Evolutionary conservation across 106 monocot genomes (phyloP).

Genomic region (Narthecium ossifragum): DNA sequence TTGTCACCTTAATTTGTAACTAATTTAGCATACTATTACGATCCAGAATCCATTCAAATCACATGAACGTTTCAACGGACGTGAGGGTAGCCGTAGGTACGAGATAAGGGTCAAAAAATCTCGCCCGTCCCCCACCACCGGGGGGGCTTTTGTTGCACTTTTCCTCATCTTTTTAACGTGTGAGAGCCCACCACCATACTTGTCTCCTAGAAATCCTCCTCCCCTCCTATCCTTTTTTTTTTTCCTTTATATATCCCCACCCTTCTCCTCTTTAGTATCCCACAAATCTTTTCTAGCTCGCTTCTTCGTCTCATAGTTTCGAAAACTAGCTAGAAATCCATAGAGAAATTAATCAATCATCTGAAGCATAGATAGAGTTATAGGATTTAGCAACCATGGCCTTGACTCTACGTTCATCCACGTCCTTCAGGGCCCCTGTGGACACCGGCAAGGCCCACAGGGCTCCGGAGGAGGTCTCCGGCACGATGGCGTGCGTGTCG

Average conservation of each 20-base stretch:
- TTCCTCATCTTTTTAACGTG: background rate
- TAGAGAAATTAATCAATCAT: background rate
- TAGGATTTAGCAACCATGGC: too few relatives aligned
- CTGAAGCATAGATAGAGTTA: too few relatives aligned
- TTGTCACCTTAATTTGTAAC: background rate
- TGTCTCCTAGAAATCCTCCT: background rate
- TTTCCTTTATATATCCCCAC: too few relatives aligned
- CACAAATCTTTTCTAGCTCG: background rate
- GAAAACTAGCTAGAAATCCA: background rate
- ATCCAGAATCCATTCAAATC: background rate
- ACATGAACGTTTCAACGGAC: background rate
- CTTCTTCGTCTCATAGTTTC: background rate
- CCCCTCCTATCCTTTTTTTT: background rate
- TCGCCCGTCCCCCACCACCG: too few relatives aligned
- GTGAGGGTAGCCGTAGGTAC: background rate
- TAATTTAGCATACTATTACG: background rate
- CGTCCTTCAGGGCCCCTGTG: slow-evolving; percentile 9
- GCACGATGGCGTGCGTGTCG: background rate
- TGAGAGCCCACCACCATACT: background rate
- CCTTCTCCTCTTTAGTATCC: background rate
- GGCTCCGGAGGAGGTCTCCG: slow-evolving; percentile 1
- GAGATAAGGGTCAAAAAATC: too few relatives aligned
- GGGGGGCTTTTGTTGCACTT: background rate
- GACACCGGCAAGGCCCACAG: slow-evolving; percentile 14
- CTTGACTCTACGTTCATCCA: slow-evolving; percentile 21